Conservation (phyloP, 2,329 filamentous ascomycete genomes). For the Ambrosiella xylebori region DNA sequence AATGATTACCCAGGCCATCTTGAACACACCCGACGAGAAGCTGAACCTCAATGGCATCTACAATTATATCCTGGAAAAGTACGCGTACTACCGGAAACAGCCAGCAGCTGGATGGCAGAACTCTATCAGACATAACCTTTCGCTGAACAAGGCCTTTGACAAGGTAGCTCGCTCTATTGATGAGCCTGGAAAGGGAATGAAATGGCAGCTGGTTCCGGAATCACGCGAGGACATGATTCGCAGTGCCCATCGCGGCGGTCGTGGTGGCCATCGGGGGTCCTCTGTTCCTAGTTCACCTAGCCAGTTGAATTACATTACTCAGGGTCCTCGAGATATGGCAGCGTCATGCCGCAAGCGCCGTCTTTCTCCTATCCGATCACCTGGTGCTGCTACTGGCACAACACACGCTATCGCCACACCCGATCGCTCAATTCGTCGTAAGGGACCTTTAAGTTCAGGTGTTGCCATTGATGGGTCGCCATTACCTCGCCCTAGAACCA, state of each 20-base stretch:
- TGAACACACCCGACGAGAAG: constrained; percentile 72
- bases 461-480: constrained; percentile 42
- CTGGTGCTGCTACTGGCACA: constrained; percentile 26
- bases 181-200: constrained; percentile 97
- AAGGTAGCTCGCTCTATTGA: constrained; percentile 86
- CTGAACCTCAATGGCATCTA: constrained; percentile 88
- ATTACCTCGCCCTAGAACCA: constrained; percentile 34
- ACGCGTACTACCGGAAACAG: constrained; percentile 83
- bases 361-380: constrained; percentile 34
- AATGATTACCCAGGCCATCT: constrained; percentile 90
- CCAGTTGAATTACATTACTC: constrained; percentile 42
- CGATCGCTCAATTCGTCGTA: constrained; percentile 25
- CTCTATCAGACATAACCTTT: constrained; percentile 91
- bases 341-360: constrained; percentile 39
- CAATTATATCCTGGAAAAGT: constrained; percentile 75
- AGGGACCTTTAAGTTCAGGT: constrained; percentile 17
- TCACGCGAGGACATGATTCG: constrained; percentile 75
- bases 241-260: constrained; percentile 44
- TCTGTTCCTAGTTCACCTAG: constrained; percentile 53
- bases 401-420: constrained; percentile 39
- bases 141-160: constrained; percentile 82
- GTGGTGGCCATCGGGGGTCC: constrained; percentile 48
- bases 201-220: constrained; percentile 85
- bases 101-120: constrained; percentile 81
- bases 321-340: constrained; percentile 38